Base-by-base conservation (phyloP, 2,329 filamentous ascomycete species). In the Colletotrichum sojae region DNA sequence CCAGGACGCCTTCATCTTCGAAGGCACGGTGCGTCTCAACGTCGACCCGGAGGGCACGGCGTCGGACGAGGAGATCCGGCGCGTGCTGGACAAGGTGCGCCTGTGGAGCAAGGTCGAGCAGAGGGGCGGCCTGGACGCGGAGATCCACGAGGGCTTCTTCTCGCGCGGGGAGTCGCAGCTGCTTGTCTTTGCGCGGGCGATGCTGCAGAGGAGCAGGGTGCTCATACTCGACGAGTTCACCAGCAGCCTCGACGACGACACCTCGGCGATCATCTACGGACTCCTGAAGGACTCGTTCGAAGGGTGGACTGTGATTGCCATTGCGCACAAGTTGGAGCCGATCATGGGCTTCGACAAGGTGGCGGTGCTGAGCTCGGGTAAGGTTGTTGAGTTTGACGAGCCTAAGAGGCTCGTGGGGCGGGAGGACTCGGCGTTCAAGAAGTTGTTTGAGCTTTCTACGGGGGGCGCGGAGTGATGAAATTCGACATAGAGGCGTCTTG, bases 1-100 rank as follows among this genome's bases (percentile, higher is more conserved):
- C 0, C 86, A 89, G 76, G 86, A 88, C 54, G 78, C 83, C 1
- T 83, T 85, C 71, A 78, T 86, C 25, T 78, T 88, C 6, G 79
- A 80, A 5, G 84, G 82, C 20, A 83, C 76, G 0, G 76, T 89
- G 1, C 80, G 84, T 3, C 72, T 78, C 13, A 88, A 88, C 31
- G 76, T 84, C 0, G 85, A 88, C 69, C 84, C 86, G 0, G 71
- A 75, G 15, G 71, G 73, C 4, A 72, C 71, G 6, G 75, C 77
- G 49, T 74, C 78, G 0, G 82, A 86, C 57, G 78, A 80, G 16
- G 76, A 77, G 0, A 82, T 87, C 63, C 77, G 81, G 53, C 71
- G 77, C 12, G 84, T 83, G 0, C 76, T 89, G 5, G 74, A 78
- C 13, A 81, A 81, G 51, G 83, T 86, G 0, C 79, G 82, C 12